phyloP scores from a whole-genome alignment of 148 eudicot genomes.

The Arbutus unedo region DNA sequence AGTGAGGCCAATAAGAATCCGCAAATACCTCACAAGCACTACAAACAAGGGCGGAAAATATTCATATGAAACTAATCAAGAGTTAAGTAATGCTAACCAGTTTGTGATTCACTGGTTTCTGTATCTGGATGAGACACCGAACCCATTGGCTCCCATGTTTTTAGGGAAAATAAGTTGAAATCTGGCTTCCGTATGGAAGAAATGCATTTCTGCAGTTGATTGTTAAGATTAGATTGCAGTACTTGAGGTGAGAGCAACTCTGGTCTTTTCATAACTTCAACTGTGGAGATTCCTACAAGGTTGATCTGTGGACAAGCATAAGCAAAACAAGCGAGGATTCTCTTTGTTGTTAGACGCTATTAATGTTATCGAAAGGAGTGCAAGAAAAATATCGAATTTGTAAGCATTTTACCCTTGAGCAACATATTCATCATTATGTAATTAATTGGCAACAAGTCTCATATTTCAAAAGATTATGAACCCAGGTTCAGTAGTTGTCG shows the following conservation, averaged over 20 bases:
- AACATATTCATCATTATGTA: neutral
- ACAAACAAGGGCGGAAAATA: neutral
- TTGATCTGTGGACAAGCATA: slow-evolving; percentile 32
- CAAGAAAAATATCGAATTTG: neutral
- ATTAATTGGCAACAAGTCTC: neutral
- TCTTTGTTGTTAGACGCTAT: neutral
- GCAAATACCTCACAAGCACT: neutral
- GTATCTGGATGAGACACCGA: neutral
- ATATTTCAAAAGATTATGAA: neutral
- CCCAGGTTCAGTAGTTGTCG: neutral
- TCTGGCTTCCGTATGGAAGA: slow-evolving; percentile 33
- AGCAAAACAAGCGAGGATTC: neutral
- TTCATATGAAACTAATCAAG: neutral
- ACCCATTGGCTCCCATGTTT: neutral
- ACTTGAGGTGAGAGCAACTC: slow-evolving; percentile 42
- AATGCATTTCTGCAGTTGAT: slow-evolving; percentile 39
- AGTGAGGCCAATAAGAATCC: neutral
- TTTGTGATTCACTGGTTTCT: neutral
- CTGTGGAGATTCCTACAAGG: slow-evolving; percentile 33
- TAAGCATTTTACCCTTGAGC: neutral
- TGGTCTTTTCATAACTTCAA: slow-evolving; percentile 43
- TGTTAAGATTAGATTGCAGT: slow-evolving; percentile 32
- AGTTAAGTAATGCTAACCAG: neutral
- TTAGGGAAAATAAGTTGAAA: slow-evolving; percentile 16
- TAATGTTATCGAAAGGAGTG: neutral